phyloP scores from a whole-genome alignment of 805 yeast genomes.

The Nakazawaea ernobii region DNA sequence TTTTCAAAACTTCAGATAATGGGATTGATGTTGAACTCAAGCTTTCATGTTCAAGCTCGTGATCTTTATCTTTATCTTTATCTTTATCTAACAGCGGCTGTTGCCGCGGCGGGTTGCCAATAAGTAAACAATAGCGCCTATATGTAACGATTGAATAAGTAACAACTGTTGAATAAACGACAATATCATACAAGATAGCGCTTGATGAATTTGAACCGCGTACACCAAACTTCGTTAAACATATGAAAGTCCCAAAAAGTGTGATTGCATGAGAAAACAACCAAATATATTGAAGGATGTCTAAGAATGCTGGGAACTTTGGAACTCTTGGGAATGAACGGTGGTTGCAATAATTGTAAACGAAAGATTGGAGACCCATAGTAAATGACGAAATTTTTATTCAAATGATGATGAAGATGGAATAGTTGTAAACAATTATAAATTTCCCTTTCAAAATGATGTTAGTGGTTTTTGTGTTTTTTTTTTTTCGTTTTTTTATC shows the following conservation, averaged over 20 bases:
- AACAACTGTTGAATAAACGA: not conserved
- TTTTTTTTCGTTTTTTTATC: too few relatives aligned
- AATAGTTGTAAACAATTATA: too few relatives aligned
- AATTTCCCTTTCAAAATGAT: too few relatives aligned
- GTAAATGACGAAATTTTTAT: too few relatives aligned
- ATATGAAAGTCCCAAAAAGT: not conserved
- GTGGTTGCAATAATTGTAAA: too few relatives aligned
- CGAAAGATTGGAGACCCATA: not conserved
- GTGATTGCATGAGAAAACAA: slow-evolving; percentile 3
- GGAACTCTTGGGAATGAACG: not conserved
- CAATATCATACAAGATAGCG: not conserved
- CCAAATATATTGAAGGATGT: slow-evolving; percentile 6
- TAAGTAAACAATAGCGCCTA: not conserved
- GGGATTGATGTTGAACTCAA: slow-evolving; percentile 14
- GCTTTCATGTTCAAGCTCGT: not conserved
- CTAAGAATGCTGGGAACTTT: not conserved
- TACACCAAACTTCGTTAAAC: not conserved
- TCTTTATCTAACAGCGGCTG: not conserved
- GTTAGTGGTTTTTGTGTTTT: too few relatives aligned
- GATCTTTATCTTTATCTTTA: not conserved
- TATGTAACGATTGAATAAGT: slow-evolving; percentile 1
- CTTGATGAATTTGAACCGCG: not conserved
- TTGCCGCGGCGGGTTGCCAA: not conserved
- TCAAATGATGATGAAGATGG: too few relatives aligned
- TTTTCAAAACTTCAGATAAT: slow-evolving; percentile 29